Percentiles rank a stretch among this genome's conserved stretches.
Evolutionary conservation across 805 yeast species (phyloP).

Genomic region (Crinitomyces ghanaensis): DNA sequence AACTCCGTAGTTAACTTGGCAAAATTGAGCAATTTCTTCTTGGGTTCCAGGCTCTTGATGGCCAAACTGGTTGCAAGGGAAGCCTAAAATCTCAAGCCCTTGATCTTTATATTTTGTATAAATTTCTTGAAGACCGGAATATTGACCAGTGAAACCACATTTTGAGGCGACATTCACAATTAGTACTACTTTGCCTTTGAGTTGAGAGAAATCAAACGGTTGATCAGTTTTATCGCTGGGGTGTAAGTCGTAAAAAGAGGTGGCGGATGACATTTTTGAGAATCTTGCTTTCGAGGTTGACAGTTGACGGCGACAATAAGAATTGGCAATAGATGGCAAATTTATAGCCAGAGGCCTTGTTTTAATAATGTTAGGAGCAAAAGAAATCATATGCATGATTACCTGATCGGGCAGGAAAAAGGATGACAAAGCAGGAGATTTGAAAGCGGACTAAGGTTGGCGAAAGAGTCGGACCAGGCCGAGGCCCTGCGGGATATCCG

Average conservation of each 20-base stretch:
- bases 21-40: conserved; percentile 60
- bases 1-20: conserved; percentile 77
- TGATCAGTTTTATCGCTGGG: conserved; percentile 53
- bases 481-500: too few relatives aligned
- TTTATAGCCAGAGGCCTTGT: too few relatives aligned
- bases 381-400: too few relatives aligned
- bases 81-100: conserved; percentile 63
- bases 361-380: too few relatives aligned
- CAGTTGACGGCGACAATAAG: too few relatives aligned
- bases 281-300: too few relatives aligned
- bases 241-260: conserved; percentile 53
- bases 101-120: conserved; percentile 51
- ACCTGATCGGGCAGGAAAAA: too few relatives aligned
- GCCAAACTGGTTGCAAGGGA: conserved; percentile 90
- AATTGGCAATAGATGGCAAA: too few relatives aligned
- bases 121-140: conserved; percentile 55
- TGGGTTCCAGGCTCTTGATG: conserved; percentile 62
- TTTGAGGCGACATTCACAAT: conserved; percentile 84
- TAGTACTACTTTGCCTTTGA: conserved; percentile 71
- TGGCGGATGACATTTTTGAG: conserved; percentile 16
- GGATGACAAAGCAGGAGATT: too few relatives aligned
- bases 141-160: conserved; percentile 71
- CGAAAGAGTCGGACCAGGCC: too few relatives aligned
- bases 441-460: too few relatives aligned
- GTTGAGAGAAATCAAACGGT: conserved; percentile 45